phyloP scores from a whole-genome alignment of 2,329 filamentous ascomycete genomes.

The Fusarium chlamydosporum region DNA sequence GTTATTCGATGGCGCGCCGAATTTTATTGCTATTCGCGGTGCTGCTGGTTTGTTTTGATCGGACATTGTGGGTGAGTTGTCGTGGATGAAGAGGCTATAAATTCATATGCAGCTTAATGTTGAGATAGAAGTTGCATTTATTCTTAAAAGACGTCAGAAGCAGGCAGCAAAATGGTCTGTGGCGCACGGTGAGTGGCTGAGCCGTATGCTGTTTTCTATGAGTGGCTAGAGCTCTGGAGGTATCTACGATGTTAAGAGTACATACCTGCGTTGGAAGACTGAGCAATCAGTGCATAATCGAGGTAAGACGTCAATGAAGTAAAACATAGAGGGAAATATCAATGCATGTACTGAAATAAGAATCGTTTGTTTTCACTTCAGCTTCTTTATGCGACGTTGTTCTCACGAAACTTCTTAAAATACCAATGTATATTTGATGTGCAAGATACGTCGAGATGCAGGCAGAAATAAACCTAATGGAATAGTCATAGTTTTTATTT shows the following conservation, averaged over 20 bases:
- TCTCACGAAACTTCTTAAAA: background rate
- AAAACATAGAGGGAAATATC: background rate
- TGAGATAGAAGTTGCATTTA: conserved; percentile 4
- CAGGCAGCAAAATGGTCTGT: conserved; percentile 18
- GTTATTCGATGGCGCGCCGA: conserved; percentile 55
- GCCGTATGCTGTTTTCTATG: no score
- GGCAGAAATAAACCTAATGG: background rate
- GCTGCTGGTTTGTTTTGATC: conserved; percentile 50
- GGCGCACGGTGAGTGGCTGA: conserved; percentile 14
- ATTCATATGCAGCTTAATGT: conserved; percentile 1
- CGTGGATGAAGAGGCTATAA: conserved; percentile 3
- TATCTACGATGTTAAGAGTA: background rate
- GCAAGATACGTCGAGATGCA: no score
- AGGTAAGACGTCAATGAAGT: background rate
- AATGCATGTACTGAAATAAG: background rate
- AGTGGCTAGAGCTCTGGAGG: background rate
- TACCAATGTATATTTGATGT: background rate
- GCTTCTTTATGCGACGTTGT: no score
- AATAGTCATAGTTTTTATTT: background rate
- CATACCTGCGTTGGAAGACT: background rate
- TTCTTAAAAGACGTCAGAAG: conserved; percentile 30
- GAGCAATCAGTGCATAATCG: background rate
- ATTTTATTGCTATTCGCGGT: conserved; percentile 65
- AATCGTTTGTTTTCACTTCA: background rate
- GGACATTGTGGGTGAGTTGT: conserved; percentile 34